Evolutionary conservation across 2,329 filamentous ascomycete genomes (phyloP), one percentile per base, ranked within the genome.

Genomic region (Dactylellina parvicollis): DNA sequence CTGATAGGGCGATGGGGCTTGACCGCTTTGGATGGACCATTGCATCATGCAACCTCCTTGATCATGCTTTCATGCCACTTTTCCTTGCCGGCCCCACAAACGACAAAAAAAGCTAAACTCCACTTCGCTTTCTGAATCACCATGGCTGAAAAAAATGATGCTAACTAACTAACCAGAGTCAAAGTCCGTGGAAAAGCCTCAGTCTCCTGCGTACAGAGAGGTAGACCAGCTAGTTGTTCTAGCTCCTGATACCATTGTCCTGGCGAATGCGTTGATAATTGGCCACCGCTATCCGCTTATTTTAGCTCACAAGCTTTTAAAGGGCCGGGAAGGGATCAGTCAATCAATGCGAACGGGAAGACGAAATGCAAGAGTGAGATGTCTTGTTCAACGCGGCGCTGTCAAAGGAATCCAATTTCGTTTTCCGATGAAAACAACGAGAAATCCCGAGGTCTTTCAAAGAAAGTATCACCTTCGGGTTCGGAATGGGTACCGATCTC

Each of bases 1-100:
- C 34, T 59, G 61, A 66, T 66, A 66, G 61, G 60, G 42, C 50
- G 50, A 44, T 40, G 14, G 12, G 28, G 18, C 34, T 38, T 9
- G 30, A 18, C 22, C 14, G 18, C 30, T 40, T 56, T 42, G 44
- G 22, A 22, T 16, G 42, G 44, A 28, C 30, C 59, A 69, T 69
- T 60, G 64, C 64, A 69, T 69, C 55, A 69, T 61, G 64, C 64
- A 69, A 46, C 42, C 47, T 52, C 47, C 34, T 54, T 52, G 32
- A 20, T 52, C 34, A 34, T 57, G 38, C 16, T 28, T 62, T 32
- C 16, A 54, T 54, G 30, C 30, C 26, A n/a, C 40, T 18, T 32
- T 22, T 18, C 1, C 28, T 7, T 34, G 16, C 16, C 26, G 5
- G 3, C 26, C 4, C 36, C n/a, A 14, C 4, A 16, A 2, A 12